Evolutionary conservation across 2,329 filamentous ascomycete species (phyloP).

Genomic region (Aspergillus awamori): DNA sequence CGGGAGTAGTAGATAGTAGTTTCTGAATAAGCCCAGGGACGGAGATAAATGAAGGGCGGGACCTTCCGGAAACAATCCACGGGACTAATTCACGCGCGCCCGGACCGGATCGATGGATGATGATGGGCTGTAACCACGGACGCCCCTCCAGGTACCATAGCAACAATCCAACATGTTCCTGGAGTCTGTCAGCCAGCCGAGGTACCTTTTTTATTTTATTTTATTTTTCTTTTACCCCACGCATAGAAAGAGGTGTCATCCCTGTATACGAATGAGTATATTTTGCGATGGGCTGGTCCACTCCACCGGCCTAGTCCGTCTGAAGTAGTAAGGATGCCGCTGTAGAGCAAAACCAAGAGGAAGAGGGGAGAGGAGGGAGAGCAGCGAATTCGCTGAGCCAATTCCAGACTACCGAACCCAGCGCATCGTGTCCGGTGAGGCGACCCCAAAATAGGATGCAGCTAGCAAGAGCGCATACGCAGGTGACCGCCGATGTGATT

Average conservation of each 20-base stretch:
- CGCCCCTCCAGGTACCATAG: constrained; percentile 16
- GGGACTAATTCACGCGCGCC: constrained; percentile 24
- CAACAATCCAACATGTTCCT: neutral
- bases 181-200: too few relatives aligned
- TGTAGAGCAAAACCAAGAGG: constrained; percentile 1
- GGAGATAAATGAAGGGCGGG: constrained; percentile 13
- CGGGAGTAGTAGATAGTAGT: too few relatives aligned
- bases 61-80: constrained; percentile 25
- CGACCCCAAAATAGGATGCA: constrained; percentile 12
- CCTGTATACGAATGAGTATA: neutral
- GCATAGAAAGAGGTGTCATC: constrained; percentile 4
- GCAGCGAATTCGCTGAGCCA: constrained; percentile 14
- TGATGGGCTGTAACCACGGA: constrained; percentile 12
- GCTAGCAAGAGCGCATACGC: constrained; percentile 9
- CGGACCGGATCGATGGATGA: constrained; percentile 22
- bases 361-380: constrained; percentile 10
- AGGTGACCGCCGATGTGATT: constrained; percentile 15
- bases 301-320: constrained; percentile 10
- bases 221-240: neutral
- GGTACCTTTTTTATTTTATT: too few relatives aligned
- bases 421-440: constrained; percentile 25
- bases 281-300: neutral
- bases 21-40: neutral
- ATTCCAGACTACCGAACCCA: constrained; percentile 22
- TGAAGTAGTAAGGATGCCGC: too few relatives aligned